These are phyloP conservation scores for Paracoccidioides brasiliensis DNA, from an alignment of 2,329 filamentous ascomycete species.

Conservation along the genomic window DNA sequence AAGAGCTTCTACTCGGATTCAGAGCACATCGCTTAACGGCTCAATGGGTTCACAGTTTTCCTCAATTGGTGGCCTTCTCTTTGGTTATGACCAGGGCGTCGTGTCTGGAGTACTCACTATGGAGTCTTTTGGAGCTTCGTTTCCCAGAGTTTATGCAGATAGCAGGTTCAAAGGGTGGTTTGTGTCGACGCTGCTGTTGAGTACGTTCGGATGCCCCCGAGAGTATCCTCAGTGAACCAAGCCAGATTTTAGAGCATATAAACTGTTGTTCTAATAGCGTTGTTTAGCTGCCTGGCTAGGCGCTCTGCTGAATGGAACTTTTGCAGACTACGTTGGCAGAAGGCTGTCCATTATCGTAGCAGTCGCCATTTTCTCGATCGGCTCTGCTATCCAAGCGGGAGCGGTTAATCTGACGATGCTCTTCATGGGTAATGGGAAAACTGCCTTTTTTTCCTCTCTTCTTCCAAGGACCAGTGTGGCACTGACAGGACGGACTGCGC, in stretches of 20 bases:
- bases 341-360: slow-evolving; percentile 41
- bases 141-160: slow-evolving; percentile 32
- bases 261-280: neutral
- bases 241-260: neutral
- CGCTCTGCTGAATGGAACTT: slow-evolving; percentile 34
- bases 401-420: slow-evolving; percentile 31
- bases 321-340: slow-evolving; percentile 40
- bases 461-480: neutral
- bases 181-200: slow-evolving; percentile 37
- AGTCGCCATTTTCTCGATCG: slow-evolving; percentile 40
- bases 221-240: neutral
- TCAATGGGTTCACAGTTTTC: slow-evolving; percentile 21
- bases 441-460: neutral
- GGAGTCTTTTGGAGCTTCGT: slow-evolving; percentile 31
- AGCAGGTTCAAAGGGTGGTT: slow-evolving; percentile 42
- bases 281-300: slow-evolving; percentile 36
- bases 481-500: neutral
- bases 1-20: neutral
- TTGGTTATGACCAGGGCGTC: slow-evolving; percentile 40
- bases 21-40: slow-evolving; percentile 14
- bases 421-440: slow-evolving; percentile 26
- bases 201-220: slow-evolving; percentile 13
- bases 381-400: slow-evolving; percentile 35
- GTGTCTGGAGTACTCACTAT: slow-evolving; percentile 37
- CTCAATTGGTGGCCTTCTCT: slow-evolving; percentile 33